phyloP scores from a whole-genome alignment of 192 early-diverging fungal species.

The Coemansia aciculifera region DNA sequence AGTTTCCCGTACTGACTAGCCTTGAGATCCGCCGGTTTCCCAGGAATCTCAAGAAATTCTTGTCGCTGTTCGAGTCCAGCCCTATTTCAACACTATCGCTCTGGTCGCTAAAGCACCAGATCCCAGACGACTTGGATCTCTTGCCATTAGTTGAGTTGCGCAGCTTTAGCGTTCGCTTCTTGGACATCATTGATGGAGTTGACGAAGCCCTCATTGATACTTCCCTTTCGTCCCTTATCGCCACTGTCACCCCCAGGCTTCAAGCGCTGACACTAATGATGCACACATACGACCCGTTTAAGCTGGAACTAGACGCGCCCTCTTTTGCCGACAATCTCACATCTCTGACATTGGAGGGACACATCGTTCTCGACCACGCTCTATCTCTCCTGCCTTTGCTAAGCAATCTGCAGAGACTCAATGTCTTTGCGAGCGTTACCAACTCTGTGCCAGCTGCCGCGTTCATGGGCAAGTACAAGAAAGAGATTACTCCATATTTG shows the following conservation, averaged over 20 bases:
- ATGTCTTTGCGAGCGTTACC: not conserved
- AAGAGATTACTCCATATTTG: not conserved
- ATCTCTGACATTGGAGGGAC: not conserved
- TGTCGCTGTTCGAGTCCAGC: conserved; percentile 15
- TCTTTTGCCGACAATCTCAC: conserved; percentile 11
- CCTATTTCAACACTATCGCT: conserved; percentile 8
- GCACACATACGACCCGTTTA: not conserved
- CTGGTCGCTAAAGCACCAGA: conserved; percentile 9
- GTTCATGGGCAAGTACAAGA: not conserved
- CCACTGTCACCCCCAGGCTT: not conserved
- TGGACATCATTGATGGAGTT: not conserved
- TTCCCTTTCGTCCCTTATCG: not conserved
- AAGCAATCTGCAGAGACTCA: not conserved
- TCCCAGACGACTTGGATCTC: not conserved
- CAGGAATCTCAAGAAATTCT: not conserved
- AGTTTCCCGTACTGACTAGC: conserved; percentile 14
- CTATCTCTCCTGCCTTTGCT: not conserved
- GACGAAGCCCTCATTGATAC: not conserved
- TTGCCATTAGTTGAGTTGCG: conserved; percentile 1
- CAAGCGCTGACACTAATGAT: conserved; percentile 2
- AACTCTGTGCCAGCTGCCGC: not conserved
- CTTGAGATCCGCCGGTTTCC: conserved; percentile 20
- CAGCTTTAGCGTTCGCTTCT: conserved; percentile 6
- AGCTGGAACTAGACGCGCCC: not conserved
- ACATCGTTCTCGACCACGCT: not conserved